Evolutionary conservation across 768 basidiomycete genomes (phyloP).

Genomic region (Pisolithus tinctorius): DNA sequence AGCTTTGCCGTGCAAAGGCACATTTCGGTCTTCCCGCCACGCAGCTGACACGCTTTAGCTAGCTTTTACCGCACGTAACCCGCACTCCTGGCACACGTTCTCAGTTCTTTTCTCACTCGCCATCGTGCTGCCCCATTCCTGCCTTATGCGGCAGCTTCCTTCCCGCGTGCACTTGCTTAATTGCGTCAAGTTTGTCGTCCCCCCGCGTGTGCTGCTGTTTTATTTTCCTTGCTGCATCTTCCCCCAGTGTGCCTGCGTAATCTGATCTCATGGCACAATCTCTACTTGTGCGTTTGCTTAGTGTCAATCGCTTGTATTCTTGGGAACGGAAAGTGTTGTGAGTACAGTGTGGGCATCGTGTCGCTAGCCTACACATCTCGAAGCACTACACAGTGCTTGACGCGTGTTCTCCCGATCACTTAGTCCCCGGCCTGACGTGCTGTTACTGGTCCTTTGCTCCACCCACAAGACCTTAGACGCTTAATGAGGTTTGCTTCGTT

Average conservation of each 20-base stretch:
- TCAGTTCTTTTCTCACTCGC: slow-evolving; percentile 39
- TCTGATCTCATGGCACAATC: slow-evolving; percentile 21
- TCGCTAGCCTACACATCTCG: slow-evolving; percentile 30
- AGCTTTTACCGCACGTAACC: slow-evolving; percentile 44
- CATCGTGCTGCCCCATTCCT: slow-evolving; percentile 47
- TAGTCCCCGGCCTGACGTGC: slow-evolving; percentile 47
- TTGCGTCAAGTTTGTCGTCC: slow-evolving; percentile 18
- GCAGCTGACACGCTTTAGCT: slow-evolving; percentile 56
- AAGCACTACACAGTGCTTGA: slow-evolving; percentile 44
- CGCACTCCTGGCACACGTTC: slow-evolving; percentile 64
- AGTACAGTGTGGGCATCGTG: slow-evolving; percentile 18
- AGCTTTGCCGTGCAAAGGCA: slow-evolving; percentile 52
- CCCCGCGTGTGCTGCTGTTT: slow-evolving; percentile 18
- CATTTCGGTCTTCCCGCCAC: slow-evolving; percentile 39
- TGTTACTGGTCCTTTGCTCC: slow-evolving; percentile 61
- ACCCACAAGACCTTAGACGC: slow-evolving; percentile 54
- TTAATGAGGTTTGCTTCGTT: slow-evolving; percentile 59
- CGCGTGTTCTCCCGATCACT: slow-evolving; percentile 70
- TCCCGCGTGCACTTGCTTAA: slow-evolving; percentile 21
- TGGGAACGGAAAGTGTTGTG: slow-evolving; percentile 22
- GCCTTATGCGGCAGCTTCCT: slow-evolving; percentile 51
- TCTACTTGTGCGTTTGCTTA: slow-evolving; percentile 20
- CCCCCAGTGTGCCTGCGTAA: slow-evolving; percentile 17
- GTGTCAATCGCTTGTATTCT: slow-evolving; percentile 12
- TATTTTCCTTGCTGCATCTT: slow-evolving; percentile 22